A percentile compares a stretch with the other conserved stretches of the same genome.
phyloP scores from a whole-genome alignment of 495 filamentous ascomycete species.

The Podospora conica region DNA sequence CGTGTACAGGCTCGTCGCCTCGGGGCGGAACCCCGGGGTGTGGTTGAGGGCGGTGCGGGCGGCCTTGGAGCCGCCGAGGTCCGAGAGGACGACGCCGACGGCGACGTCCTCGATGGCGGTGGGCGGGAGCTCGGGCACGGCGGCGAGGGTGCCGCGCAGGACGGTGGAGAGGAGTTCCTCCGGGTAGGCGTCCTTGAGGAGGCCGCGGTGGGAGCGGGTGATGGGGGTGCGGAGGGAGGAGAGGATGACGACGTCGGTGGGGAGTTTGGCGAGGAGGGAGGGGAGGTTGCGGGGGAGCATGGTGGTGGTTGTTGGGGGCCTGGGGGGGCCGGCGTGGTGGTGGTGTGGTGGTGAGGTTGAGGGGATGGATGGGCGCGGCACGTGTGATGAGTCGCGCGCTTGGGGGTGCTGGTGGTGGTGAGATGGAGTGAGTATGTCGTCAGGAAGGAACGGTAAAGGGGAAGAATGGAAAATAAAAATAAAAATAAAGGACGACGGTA shows the following conservation, averaged over 20 bases:
- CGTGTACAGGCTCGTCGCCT: conserved; percentile 67
- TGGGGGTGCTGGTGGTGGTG: neutral
- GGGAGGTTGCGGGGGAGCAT: conserved; percentile 51
- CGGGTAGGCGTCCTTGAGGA: conserved; percentile 81
- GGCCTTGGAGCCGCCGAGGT: conserved; percentile 86
- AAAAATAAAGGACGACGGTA: neutral
- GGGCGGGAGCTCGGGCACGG: conserved; percentile 69
- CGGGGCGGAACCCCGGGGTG: conserved; percentile 57
- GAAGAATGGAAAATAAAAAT: neutral
- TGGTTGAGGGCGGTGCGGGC: conserved; percentile 86
- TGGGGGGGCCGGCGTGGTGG: neutral
- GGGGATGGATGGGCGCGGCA: no score
- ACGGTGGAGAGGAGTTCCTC: conserved; percentile 80
- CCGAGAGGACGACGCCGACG: conserved; percentile 81
- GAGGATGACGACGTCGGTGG: conserved; percentile 80
- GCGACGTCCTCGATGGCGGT: conserved; percentile 69
- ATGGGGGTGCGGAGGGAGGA: conserved; percentile 83
- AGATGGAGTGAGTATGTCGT: neutral
- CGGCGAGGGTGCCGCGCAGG: conserved; percentile 72
- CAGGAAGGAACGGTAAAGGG: neutral
- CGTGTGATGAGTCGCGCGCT: neutral
- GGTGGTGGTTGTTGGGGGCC: neutral
- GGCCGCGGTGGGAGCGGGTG: conserved; percentile 73
- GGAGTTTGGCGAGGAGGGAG: conserved; percentile 72
- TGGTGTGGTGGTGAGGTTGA: neutral